These are phyloP conservation scores for Pelargonium australe DNA, from an alignment of 441 rosid genomes.

Conservation along the genomic window DNA sequence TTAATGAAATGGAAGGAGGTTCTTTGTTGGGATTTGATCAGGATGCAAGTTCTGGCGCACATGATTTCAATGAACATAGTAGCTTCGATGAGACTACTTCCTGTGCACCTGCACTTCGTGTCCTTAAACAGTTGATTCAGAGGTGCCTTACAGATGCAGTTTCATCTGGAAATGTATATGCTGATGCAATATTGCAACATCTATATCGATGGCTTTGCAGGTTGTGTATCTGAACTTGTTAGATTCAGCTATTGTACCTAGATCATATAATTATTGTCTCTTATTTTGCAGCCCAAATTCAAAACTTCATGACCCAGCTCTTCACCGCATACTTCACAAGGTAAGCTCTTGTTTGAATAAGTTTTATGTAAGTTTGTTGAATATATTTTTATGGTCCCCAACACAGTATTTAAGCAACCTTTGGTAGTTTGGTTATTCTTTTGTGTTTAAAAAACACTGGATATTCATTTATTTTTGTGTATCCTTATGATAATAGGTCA, in stretches of 20 bases:
- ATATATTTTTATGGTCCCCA: background rate
- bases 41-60: constrained; percentile 37
- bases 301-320: constrained; percentile 96
- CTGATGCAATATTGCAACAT: constrained; percentile 94
- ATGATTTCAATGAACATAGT: constrained; percentile 33
- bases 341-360: constrained; percentile 27
- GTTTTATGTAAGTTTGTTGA: too few relatives aligned
- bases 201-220: constrained; percentile 96
- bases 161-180: constrained; percentile 72
- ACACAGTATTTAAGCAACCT: background rate
- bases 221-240: constrained; percentile 36
- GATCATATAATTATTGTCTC: constrained; percentile 23
- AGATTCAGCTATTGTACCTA: constrained; percentile 14
- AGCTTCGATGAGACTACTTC: constrained; percentile 63
- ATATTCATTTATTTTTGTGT: constrained; percentile 11
- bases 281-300: constrained; percentile 66
- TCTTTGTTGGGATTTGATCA: constrained; percentile 58
- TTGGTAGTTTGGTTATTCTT: background rate
- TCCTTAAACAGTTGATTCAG: constrained; percentile 77
- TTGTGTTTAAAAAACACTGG: background rate
- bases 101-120: constrained; percentile 75
- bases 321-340: constrained; percentile 91
- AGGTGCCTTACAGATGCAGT: constrained; percentile 84
- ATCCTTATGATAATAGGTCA: constrained; percentile 47
- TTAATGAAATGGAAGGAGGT: constrained; percentile 93